These are phyloP conservation scores for Neocatenulostroma microsporum DNA, from an alignment of 2,329 filamentous ascomycete species.

Conservation along the genomic window DNA sequence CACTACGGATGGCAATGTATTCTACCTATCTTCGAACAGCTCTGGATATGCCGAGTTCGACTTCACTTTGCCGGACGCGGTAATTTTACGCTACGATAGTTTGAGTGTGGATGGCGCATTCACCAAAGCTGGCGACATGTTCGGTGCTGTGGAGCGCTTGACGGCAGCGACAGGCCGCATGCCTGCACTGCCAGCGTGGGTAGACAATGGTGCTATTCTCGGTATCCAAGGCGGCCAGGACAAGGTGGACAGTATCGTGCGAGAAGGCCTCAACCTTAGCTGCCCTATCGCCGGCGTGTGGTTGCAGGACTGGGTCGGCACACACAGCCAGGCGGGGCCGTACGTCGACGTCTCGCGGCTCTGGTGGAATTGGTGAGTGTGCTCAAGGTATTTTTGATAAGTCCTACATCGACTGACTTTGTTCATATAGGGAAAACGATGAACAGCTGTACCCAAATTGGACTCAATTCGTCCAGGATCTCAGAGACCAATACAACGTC, in stretches of 20 bases:
- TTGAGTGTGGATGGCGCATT: conserved; percentile 20
- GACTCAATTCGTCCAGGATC: conserved; percentile 29
- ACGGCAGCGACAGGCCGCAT: conserved; percentile 30
- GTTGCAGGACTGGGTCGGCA: conserved; percentile 33
- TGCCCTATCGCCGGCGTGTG: conserved; percentile 31
- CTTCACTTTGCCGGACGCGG: conserved; percentile 19
- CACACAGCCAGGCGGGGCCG: conserved; percentile 28
- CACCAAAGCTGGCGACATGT: conserved; percentile 19
- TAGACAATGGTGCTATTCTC: conserved; percentile 28
- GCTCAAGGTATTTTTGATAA: too few species aligned
- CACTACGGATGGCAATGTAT: conserved; percentile 25
- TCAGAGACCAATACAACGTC: conserved; percentile 28
- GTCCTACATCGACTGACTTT: too few species aligned
- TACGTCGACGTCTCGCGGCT: conserved; percentile 31
- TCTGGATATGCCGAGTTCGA: conserved; percentile 30
- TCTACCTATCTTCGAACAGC: conserved; percentile 25
- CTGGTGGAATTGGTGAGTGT: conserved; percentile 38
- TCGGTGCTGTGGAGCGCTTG: conserved; percentile 29
- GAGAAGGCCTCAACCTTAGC: conserved; percentile 22
- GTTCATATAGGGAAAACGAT: too few species aligned
- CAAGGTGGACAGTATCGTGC: conserved; percentile 30
- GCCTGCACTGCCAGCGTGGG: conserved; percentile 27
- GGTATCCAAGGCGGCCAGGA: conserved; percentile 32
- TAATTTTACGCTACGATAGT: conserved; percentile 19
- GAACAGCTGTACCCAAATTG: conserved; percentile 29